Evolutionary conservation across 1,284 basidiomycete species (phyloP).

Genomic region (Schizophyllum amplum): DNA sequence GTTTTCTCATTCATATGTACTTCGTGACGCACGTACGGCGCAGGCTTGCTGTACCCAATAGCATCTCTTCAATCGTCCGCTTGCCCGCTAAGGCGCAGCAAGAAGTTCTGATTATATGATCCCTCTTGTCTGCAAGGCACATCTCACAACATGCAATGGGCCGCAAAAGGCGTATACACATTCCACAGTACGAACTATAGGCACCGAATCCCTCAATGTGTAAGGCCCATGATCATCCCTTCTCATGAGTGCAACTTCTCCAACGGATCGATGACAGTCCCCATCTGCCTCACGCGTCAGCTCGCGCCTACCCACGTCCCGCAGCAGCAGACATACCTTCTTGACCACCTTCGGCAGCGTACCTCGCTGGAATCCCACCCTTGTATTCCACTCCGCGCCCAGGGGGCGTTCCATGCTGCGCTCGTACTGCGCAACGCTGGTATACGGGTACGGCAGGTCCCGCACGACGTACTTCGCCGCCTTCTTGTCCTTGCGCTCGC

Average conservation of each 20-base stretch:
- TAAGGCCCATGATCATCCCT: too few species aligned
- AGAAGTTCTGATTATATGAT: too few species aligned
- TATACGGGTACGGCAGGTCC: constrained; percentile 92
- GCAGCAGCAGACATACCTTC: constrained; percentile 47
- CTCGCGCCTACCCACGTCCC: constrained; percentile 6
- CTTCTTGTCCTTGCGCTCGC: constrained; percentile 91
- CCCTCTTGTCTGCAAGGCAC: too few species aligned
- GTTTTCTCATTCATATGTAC: too few species aligned
- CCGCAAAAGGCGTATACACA: too few species aligned
- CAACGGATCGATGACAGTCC: constrained; percentile 68
- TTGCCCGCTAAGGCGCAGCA: too few species aligned
- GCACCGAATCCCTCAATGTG: too few species aligned
- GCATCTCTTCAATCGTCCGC: too few species aligned
- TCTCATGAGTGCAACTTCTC: constrained; percentile 35
- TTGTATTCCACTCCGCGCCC: constrained; percentile 91
- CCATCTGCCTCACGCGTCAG: constrained; percentile 41
- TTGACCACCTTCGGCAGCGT: constrained; percentile 81
- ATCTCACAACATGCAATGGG: too few species aligned
- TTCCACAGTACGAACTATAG: too few species aligned
- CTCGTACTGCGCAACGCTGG: constrained; percentile 85
- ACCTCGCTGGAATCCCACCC: constrained; percentile 78
- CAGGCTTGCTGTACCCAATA: too few species aligned
- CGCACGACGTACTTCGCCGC: constrained; percentile 82
- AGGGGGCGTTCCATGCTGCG: constrained; percentile 73
- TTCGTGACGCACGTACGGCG: too few species aligned